Evolutionary conservation across 768 basidiomycete genomes (phyloP).

Genomic region (Tricholoma saponaceum): DNA sequence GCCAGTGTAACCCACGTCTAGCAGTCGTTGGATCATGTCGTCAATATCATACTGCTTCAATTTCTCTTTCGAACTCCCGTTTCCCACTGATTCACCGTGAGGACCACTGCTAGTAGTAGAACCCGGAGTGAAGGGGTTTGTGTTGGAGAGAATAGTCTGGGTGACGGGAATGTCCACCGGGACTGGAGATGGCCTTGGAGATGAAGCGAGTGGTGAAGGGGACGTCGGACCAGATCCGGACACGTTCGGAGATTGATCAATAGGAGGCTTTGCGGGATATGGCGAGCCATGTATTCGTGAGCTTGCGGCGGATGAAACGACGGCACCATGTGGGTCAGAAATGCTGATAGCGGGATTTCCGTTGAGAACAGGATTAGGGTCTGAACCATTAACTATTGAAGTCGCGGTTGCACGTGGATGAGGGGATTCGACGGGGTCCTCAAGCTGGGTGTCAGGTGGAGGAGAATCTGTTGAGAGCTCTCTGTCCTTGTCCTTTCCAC

Average conservation of each 20-base stretch:
- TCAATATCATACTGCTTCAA: conserved; percentile 84
- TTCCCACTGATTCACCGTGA: conserved; percentile 38
- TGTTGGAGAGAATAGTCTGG: conserved; percentile 82
- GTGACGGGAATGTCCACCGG: conserved; percentile 79
- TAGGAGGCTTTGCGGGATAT: conserved; percentile 27
- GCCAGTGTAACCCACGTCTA: conserved; percentile 96
- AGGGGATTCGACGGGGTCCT: conserved; percentile 35
- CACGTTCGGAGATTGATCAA: conserved; percentile 31
- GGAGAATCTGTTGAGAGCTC: conserved; percentile 36
- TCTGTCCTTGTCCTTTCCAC: conserved; percentile 65
- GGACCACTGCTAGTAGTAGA: conserved; percentile 39
- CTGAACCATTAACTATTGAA: conserved; percentile 31
- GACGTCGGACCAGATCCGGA: conserved; percentile 34
- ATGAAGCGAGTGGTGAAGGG: conserved; percentile 33
- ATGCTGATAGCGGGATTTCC: conserved; percentile 41
- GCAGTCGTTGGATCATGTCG: conserved; percentile 94
- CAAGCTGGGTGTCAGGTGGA: conserved; percentile 35
- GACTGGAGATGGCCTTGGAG: conserved; percentile 37
- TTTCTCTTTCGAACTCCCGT: conserved; percentile 51
- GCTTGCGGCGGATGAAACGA: conserved; percentile 19
- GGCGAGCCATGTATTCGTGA: conserved; percentile 32
- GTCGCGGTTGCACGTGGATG: conserved; percentile 42
- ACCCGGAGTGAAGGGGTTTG: conserved; percentile 49
- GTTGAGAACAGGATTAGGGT: conserved; percentile 37
- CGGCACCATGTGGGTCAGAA: conserved; percentile 37